These are phyloP conservation scores for Asterionellopsis glacialis DNA, from an alignment of 108 stramenopile species.

Conservation along the genomic window DNA sequence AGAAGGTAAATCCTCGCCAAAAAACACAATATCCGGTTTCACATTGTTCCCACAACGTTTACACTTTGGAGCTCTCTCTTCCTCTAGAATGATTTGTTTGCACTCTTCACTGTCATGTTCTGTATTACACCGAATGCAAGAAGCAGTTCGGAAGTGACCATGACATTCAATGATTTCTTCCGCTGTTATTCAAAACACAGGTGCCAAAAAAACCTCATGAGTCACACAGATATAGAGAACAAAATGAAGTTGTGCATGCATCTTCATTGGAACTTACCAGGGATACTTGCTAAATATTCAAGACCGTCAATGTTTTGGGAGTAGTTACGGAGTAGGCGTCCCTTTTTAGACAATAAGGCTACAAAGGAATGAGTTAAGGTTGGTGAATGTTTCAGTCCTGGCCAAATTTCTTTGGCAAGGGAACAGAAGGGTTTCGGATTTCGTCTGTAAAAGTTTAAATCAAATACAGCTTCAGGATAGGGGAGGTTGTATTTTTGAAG, in stretches of 20 bases:
- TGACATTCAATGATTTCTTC: slow-evolving; percentile 90
- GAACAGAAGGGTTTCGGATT: slow-evolving; percentile 73
- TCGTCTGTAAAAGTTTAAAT: slow-evolving; percentile 73
- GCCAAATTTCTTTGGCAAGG: slow-evolving; percentile 82
- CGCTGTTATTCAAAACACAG: slow-evolving; percentile 13
- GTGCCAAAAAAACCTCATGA: no score
- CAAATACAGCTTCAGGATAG: slow-evolving; percentile 90
- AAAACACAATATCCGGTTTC: slow-evolving; percentile 97
- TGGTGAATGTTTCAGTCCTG: slow-evolving; percentile 73
- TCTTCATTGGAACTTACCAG: no score
- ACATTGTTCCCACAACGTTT: slow-evolving; percentile 66
- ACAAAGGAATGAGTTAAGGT: slow-evolving; percentile 89
- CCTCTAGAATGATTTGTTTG: slow-evolving; percentile 55
- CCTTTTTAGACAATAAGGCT: slow-evolving; percentile 74
- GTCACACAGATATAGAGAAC: no score
- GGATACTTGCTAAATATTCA: slow-evolving; percentile 44
- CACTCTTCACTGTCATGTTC: slow-evolving; percentile 44
- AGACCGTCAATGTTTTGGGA: slow-evolving; percentile 96
- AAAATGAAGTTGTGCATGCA: no score
- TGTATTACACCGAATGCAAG: slow-evolving; percentile 49
- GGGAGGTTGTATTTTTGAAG: slow-evolving; percentile 87
- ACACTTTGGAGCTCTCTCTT: slow-evolving; percentile 58
- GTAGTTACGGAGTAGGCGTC: slow-evolving; percentile 69
- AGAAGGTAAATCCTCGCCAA: slow-evolving; percentile 85
- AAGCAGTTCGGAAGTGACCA: slow-evolving; percentile 82